A percentile compares a stretch with the other conserved stretches of the same genome.
Conservation (phyloP, 2,329 filamentous ascomycete genomes). For the Xylaria sp. region DNA sequence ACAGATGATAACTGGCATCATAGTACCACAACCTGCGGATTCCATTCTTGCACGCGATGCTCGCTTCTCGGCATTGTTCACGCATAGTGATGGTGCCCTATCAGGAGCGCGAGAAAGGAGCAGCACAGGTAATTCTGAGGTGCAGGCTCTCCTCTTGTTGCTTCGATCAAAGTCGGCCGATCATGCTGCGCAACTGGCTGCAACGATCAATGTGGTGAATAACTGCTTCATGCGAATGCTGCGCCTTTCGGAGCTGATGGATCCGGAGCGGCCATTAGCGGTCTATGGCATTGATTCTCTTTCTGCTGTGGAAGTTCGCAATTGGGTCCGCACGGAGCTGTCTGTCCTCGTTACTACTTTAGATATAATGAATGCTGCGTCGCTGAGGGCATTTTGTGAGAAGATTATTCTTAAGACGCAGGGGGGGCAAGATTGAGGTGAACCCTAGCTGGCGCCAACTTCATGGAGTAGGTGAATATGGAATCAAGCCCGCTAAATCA, state of each 20-base stretch:
- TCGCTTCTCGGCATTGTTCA: slow-evolving; percentile 14
- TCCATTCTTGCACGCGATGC: slow-evolving; percentile 12
- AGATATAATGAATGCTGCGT: slow-evolving; percentile 46
- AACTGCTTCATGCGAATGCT: slow-evolving; percentile 17
- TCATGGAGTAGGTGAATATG: background rate
- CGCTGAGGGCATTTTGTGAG: slow-evolving; percentile 43
- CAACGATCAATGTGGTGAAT: slow-evolving; percentile 10
- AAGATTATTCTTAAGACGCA: slow-evolving; percentile 35
- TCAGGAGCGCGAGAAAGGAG: background rate
- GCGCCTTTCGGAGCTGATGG: slow-evolving; percentile 16
- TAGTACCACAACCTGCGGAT: slow-evolving; percentile 12
- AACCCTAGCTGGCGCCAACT: background rate
- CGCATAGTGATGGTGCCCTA: background rate
- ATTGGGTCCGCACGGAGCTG: slow-evolving; percentile 39
- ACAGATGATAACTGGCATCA: slow-evolving; percentile 18
- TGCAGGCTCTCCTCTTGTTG: slow-evolving; percentile 12
- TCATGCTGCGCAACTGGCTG: background rate
- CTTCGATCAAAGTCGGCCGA: slow-evolving; percentile 14
- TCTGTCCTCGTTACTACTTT: slow-evolving; percentile 43
- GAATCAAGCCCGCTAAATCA: background rate
- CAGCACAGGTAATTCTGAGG: slow-evolving; percentile 4
- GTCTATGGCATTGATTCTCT: slow-evolving; percentile 28
- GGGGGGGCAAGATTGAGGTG: background rate
- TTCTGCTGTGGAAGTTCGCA: slow-evolving; percentile 15
- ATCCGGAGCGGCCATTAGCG: slow-evolving; percentile 11